Evolutionary conservation across 176 grass and related monocot species (phyloP).

Genomic region (Musa itinerans): DNA sequence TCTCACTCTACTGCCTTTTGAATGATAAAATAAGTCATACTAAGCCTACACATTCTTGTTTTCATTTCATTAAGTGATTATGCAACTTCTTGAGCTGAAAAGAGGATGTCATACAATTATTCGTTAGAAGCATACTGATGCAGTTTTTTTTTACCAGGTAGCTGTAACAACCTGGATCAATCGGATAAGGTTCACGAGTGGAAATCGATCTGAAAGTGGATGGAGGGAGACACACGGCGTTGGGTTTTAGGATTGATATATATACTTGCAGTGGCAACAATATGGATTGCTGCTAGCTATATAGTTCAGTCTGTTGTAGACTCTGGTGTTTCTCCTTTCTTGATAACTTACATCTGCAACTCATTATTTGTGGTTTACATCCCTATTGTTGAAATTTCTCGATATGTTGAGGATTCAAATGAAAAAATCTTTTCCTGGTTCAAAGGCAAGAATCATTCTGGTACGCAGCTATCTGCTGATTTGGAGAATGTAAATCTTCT

Average conservation of each 20-base stretch:
- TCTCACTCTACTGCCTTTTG: too few relatives aligned
- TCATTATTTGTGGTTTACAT: slow-evolving; percentile 90
- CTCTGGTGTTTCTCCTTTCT: slow-evolving; percentile 80
- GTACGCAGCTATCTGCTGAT: slow-evolving; percentile 28
- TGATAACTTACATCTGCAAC: slow-evolving; percentile 96
- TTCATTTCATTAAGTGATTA: too few relatives aligned
- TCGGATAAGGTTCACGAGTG: not conserved
- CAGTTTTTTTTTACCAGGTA: not conserved
- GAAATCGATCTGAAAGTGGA: slow-evolving; percentile 23
- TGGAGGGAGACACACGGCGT: slow-evolving; percentile 38
- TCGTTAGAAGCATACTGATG: not conserved
- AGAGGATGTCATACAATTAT: not conserved
- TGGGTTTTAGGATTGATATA: slow-evolving; percentile 86
- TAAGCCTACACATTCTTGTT: too few relatives aligned
- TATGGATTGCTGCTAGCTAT: slow-evolving; percentile 98
- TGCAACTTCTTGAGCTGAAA: not conserved
- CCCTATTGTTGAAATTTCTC: slow-evolving; percentile 65
- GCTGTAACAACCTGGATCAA: not conserved
- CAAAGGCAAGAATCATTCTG: slow-evolving; percentile 32
- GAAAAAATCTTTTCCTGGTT: slow-evolving; percentile 41
- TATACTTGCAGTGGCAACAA: slow-evolving; percentile 66
- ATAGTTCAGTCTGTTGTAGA: slow-evolving; percentile 98
- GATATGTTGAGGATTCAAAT: slow-evolving; percentile 85
- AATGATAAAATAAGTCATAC: too few relatives aligned
- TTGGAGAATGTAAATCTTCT: slow-evolving; percentile 93